These are phyloP conservation scores for Penicillium polonicum DNA, from an alignment of 2,329 filamentous ascomycete species.

Conservation along the genomic window DNA sequence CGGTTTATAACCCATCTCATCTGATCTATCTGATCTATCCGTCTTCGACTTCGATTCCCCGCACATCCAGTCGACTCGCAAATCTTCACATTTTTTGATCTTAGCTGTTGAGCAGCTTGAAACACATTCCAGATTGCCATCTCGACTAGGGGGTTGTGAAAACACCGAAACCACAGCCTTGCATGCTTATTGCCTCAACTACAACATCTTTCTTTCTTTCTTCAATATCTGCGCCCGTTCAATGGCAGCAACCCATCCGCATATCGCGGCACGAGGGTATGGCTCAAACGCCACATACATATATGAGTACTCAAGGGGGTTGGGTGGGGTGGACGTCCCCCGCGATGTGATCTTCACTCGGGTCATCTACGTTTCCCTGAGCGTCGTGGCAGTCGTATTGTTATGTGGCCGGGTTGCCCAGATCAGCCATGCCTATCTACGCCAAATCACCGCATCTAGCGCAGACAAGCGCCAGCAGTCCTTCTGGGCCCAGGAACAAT, in stretches of 20 bases:
- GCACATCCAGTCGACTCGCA: background rate
- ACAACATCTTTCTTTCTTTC: conserved; percentile 6
- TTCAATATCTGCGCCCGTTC: conserved; percentile 16
- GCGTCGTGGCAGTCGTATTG: conserved; percentile 37
- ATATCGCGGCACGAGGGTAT: conserved; percentile 28
- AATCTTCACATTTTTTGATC: background rate
- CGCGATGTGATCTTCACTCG: conserved; percentile 41
- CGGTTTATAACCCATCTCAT: background rate
- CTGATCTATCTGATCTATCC: background rate
- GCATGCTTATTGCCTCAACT: background rate
- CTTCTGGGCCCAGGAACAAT: conserved; percentile 48
- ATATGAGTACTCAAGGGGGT: conserved; percentile 41
- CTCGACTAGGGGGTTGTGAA: background rate
- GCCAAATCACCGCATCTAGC: conserved; percentile 43
- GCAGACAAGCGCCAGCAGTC: conserved; percentile 41
- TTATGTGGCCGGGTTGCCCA: conserved; percentile 44
- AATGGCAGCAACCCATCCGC: conserved; percentile 30
- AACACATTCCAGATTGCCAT: background rate
- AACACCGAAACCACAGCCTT: background rate
- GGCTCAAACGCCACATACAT: conserved; percentile 41
- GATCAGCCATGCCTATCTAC: conserved; percentile 46
- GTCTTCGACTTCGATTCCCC: conserved; percentile 1
- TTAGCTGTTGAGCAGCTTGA: background rate
- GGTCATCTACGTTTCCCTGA: conserved; percentile 41
- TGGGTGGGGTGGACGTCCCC: conserved; percentile 41